phyloP scores from a whole-genome alignment of 2,329 filamentous ascomycete genomes.

The Rhynchosporium graminicola region DNA sequence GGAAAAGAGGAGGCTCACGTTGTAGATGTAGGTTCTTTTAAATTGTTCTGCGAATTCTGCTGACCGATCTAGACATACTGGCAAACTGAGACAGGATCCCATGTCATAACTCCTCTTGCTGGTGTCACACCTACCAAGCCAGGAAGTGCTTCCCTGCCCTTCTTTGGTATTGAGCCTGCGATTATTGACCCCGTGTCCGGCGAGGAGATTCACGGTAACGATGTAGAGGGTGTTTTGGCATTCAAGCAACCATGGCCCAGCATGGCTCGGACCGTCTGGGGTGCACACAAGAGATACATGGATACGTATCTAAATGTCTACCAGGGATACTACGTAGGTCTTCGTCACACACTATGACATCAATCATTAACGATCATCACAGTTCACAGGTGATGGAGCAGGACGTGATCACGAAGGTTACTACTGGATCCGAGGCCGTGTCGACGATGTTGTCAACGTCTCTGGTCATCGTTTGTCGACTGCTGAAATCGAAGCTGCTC shows the following conservation, averaged over 20 bases:
- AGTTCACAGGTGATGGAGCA: constrained; percentile 93
- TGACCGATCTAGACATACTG: constrained; percentile 78
- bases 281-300: constrained; percentile 97
- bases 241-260: constrained; percentile 99
- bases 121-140: constrained; percentile 96
- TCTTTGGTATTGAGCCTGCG: constrained; percentile 96
- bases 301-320: constrained; percentile 98
- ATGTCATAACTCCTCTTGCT: constrained; percentile 91
- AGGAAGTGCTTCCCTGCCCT: constrained; percentile 90
- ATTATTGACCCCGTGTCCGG: constrained; percentile 97
- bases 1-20: constrained; percentile 92
- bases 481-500: constrained; percentile 94
- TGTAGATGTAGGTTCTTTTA: constrained; percentile 74
- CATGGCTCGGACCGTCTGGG: constrained; percentile 98
- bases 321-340: constrained; percentile 93
- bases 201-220: constrained; percentile 79
- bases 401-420: constrained; percentile 97
- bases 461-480: constrained; percentile 95
- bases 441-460: constrained; percentile 98
- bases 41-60: constrained; percentile 29
- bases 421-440: constrained; percentile 99
- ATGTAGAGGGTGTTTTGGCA: constrained; percentile 87
- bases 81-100: constrained; percentile 98
- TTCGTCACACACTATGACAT: constrained; percentile 16
- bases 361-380: constrained; percentile 16